Conservation (phyloP, 306 rosid species). For the Lathyrus aphaca region DNA sequence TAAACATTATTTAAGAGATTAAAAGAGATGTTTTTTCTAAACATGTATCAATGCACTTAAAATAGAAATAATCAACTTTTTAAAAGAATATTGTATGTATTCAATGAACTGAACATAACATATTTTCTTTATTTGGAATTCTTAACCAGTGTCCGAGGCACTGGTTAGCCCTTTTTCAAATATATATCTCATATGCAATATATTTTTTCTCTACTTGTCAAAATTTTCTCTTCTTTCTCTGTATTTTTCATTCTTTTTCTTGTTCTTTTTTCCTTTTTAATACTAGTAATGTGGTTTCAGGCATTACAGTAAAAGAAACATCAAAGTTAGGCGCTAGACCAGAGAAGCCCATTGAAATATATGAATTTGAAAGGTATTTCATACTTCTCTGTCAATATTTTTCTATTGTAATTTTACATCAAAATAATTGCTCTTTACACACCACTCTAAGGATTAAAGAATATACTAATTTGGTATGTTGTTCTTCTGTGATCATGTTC, state of each 20-base stretch:
- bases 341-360: conserved; percentile 88
- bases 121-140: too few species aligned
- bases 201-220: too few species aligned
- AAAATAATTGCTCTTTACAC: conserved; percentile 3
- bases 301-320: conserved; percentile 79
- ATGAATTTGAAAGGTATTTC: conserved; percentile 88
- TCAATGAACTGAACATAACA: too few species aligned
- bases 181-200: too few species aligned
- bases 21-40: too few species aligned
- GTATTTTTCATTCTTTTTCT: neutral
- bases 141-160: too few species aligned
- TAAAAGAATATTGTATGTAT: too few species aligned
- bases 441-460: conserved; percentile 21
- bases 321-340: conserved; percentile 87
- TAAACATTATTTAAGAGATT: too few species aligned
- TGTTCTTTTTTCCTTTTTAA: conserved; percentile 3
- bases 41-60: too few species aligned
- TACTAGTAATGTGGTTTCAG: conserved; percentile 50
- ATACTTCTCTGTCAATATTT: conserved; percentile 30
- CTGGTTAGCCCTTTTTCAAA: too few species aligned
- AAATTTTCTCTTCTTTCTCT: too few species aligned
- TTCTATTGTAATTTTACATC: conserved; percentile 6
- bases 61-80: too few species aligned
- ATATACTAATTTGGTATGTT: conserved; percentile 48
- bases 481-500: conserved; percentile 40